A percentile compares a stretch with the other conserved stretches of the same genome.
Conservation (phyloP, 306 rosid genomes). For the barrel medic (Medicago truncatula) region DNA sequence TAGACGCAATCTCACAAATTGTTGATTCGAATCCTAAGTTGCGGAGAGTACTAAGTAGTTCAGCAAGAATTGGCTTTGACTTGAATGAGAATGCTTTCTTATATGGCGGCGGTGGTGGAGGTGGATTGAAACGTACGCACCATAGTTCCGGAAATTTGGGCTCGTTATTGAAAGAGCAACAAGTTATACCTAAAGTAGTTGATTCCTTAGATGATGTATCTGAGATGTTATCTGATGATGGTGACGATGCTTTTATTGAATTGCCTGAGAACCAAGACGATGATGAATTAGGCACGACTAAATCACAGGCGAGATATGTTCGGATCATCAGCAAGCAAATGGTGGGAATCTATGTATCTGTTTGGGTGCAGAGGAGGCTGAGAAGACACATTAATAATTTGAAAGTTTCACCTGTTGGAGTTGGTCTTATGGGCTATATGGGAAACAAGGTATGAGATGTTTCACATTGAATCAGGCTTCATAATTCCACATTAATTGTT, state of each 20-base stretch:
- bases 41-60: constrained; percentile 80
- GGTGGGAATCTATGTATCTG: constrained; percentile 92
- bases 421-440: constrained; percentile 98
- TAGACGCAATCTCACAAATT: constrained; percentile 79
- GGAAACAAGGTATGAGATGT: constrained; percentile 86
- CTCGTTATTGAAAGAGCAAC: constrained; percentile 52
- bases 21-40: constrained; percentile 68
- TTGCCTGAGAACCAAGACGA: constrained; percentile 44
- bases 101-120: constrained; percentile 40
- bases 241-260: constrained; percentile 60
- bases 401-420: constrained; percentile 91
- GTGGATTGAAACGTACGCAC: constrained; percentile 62
- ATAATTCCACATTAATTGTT: constrained; percentile 4
- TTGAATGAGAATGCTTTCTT: constrained; percentile 51
- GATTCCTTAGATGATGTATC: constrained; percentile 61
- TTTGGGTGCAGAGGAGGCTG: constrained; percentile 92
- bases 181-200: constrained; percentile 53
- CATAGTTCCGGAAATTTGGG: constrained; percentile 72
- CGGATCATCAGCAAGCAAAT: constrained; percentile 94
- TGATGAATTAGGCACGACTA: constrained; percentile 27
- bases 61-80: constrained; percentile 75
- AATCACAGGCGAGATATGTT: constrained; percentile 64
- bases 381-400: constrained; percentile 86
- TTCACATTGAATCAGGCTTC: constrained; percentile 7
- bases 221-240: constrained; percentile 54